Evolutionary conservation across 176 grass and related monocot species (phyloP), one percentile per base, ranked within the genome.

Genomic region (Dendrocalamus sinicus): DNA sequence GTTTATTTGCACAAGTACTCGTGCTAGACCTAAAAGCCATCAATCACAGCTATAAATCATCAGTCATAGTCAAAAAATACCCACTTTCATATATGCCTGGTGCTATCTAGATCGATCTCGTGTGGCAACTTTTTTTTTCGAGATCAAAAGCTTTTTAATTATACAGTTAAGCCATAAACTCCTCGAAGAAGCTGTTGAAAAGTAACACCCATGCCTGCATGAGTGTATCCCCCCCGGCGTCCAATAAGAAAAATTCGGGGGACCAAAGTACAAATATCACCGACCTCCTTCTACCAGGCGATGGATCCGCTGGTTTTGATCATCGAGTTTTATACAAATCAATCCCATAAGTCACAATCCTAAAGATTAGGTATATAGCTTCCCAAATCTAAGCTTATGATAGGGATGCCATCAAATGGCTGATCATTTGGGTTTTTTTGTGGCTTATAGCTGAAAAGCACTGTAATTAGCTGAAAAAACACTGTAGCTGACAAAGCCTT

Each of bases 151-250:
- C 37, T 59, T 53, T 53, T 73, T 72, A 44, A 41, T 66, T 83
- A 62, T 46, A 76, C 54, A 70, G 11, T 23, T 75, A 72, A 37
- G 58, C 35, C 73, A 88, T 72, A 23, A 78, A 83, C 80, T 88
- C 78, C 80, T 23, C n/a, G 60, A 71, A 77, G 80, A 88, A 88
- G 73, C 52, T 50, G 75, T 11, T 70, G 66, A 67, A 88, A 88
- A 88, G 68, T 30, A 7, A 10, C n/a, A 62, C 65, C 17, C 15
- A 77, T 77, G 60, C 23, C 67, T 59, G 50, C 61, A 37, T 19
- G 64, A 53, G 73, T 59, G 72, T 70, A 20, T 17, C 11, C 3
- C 35, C 51, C 12, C 28, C 52, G 45, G 45, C 43, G 1, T 59
- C 41, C 63, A 82, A 82, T 50, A 54, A 59, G 10, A 75, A 63